A percentile compares a stretch with the other conserved stretches of the same genome.
These are phyloP conservation scores for Amaranthus palmeri DNA, from an alignment of 148 eudicot genomes.

Conservation along the genomic window DNA sequence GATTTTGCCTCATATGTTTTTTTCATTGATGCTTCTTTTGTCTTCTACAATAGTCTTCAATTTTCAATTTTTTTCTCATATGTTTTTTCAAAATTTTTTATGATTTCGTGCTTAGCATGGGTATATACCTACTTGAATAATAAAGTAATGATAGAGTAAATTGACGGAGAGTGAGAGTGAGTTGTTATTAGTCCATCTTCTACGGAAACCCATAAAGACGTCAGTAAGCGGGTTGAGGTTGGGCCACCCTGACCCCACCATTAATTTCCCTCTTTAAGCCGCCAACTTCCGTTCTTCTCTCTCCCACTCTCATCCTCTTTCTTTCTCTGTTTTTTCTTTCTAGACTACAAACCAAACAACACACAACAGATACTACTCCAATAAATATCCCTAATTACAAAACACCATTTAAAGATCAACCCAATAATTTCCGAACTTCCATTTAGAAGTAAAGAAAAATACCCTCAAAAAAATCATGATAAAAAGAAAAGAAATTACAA, in stretches of 20 bases:
- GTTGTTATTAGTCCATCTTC: neutral
- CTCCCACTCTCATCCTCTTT: neutral
- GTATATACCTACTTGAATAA: no score
- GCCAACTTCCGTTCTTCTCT: neutral
- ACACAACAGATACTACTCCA: no score
- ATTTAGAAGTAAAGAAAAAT: neutral
- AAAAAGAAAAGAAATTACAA: neutral
- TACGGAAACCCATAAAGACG: constrained; percentile 18
- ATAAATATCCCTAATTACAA: no score
- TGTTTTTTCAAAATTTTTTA: no score
- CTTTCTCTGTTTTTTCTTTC: neutral
- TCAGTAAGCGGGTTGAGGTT: neutral
- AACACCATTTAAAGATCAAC: neutral
- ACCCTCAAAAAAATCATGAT: neutral
- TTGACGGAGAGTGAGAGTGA: no score
- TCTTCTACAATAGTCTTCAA: no score
- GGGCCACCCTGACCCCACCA: neutral
- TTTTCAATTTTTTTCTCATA: no score
- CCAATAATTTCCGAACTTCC: neutral
- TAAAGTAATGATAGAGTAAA: no score
- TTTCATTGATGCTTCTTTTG: no score
- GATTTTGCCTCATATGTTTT: no score
- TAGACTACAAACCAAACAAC: neutral
- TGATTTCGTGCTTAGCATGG: no score
- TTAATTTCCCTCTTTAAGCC: neutral